Base-by-base conservation (phyloP, 495 filamentous ascomycete genomes). In the Aspergillus hancockii region DNA sequence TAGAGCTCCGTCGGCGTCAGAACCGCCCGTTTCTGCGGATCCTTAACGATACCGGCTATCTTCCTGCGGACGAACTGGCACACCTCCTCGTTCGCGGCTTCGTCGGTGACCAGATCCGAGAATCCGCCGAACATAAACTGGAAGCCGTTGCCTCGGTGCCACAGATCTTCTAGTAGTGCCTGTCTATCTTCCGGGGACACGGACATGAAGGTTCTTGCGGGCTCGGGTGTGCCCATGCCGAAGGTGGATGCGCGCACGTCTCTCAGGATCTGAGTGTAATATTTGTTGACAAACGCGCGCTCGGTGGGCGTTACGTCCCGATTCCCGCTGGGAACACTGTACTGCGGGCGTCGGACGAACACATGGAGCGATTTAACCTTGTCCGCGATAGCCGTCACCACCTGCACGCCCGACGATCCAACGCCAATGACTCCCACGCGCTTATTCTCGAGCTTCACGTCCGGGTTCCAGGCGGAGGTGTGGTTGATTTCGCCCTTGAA, bases 281-380 rank as follows among this genome's bases (percentile, higher is more conserved):
- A 13, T 40, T 47, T 21, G n/a, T 63, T 59, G 45, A 62, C 49
- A 0, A 10, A 7, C 1, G 21, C 19, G 6, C 54, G 47, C 1
- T 63, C 22, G 4, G 54, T 41, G 1, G n/a, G 1, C 0, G 56
- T 46, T 0, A 63, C 16, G 0, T 41, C 22, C 12, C 43, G 13
- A 56, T 84, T 75, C 3, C 66, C 61, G 75, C 79, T 80, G 0
- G 75, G 79, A 8, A 84, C 66, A 14, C 67, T 69, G 31, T 79
- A 75, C 54, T 83, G 81, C 0, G 82, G 77, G 0, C 71, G 75
- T 1, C 81, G 67, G 56, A 80, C 74, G 63, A 81, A 81, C 5
- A 77, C 72, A 2, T 73, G 79, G 6, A 81, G 64, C 19, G 66
- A 54, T 16, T 55, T 56, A 2, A 70, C 81, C 6, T 57, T 51